Evolutionary conservation across 2,329 filamentous ascomycete genomes (phyloP).

Genomic region (Hypomyces rosellus): DNA sequence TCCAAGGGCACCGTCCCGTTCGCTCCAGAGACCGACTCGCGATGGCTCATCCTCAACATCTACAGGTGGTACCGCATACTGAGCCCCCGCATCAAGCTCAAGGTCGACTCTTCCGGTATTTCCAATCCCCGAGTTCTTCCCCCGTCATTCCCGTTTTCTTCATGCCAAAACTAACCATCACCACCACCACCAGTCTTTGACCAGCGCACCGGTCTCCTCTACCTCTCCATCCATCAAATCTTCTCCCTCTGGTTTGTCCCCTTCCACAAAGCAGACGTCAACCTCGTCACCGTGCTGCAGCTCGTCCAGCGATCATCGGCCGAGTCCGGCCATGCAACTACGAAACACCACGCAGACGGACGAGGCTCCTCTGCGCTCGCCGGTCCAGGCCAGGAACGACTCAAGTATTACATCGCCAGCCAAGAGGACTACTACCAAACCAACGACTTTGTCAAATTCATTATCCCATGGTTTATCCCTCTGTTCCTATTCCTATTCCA

Average conservation of each 20-base stretch:
- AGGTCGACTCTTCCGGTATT: conserved; percentile 55
- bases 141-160: no score
- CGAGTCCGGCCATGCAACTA: conserved; percentile 15
- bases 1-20: conserved; percentile 34
- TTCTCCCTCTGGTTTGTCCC: conserved; percentile 75
- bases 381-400: conserved; percentile 16
- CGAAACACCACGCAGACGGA: conserved; percentile 7
- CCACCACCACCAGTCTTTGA: conserved; percentile 58
- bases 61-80: conserved; percentile 83
- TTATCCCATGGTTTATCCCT: conserved; percentile 53
- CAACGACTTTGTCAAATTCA: conserved; percentile 68
- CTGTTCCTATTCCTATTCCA: conserved; percentile 54
- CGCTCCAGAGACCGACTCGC: conserved; percentile 47
- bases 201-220: conserved; percentile 58
- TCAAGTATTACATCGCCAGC: conserved; percentile 60
- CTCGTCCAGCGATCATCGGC: conserved; percentile 43
- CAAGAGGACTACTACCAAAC: conserved; percentile 82
- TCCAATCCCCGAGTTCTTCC: no score
- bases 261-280: conserved; percentile 62
- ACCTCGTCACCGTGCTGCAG: conserved; percentile 61
- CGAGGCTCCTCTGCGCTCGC: conserved; percentile 13
- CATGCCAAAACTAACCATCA: no score
- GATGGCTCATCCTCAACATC: conserved; percentile 60
- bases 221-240: conserved; percentile 65
- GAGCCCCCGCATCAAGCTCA: conserved; percentile 64